Evolutionary conservation across 768 basidiomycete genomes (phyloP).

Genomic region (Naganishia kalamii): DNA sequence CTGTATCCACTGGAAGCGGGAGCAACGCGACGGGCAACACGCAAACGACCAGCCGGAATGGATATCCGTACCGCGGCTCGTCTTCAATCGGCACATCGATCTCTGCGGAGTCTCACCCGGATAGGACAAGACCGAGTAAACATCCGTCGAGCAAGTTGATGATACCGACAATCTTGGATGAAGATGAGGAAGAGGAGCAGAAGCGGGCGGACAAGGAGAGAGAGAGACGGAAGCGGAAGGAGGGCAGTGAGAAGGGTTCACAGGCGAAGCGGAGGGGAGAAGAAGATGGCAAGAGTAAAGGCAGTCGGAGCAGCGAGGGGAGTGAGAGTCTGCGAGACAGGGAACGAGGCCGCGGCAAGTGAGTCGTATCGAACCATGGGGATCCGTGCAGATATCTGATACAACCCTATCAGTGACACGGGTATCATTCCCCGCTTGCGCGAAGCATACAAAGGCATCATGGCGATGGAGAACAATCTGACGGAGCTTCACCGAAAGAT

Average conservation of each 20-base stretch:
- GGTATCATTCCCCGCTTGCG: slow-evolving; percentile 49
- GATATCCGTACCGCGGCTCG: slow-evolving; percentile 9
- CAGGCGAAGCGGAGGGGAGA: slow-evolving; percentile 25
- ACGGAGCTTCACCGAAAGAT: slow-evolving; percentile 70
- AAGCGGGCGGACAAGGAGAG: slow-evolving; percentile 21
- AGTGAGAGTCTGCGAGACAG: slow-evolving; percentile 47
- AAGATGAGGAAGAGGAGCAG: neutral
- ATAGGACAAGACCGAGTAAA: slow-evolving; percentile 14
- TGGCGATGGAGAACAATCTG: slow-evolving; percentile 68
- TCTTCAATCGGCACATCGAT: slow-evolving; percentile 1
- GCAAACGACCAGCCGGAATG: neutral
- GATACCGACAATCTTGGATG: neutral
- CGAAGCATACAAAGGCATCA: slow-evolving; percentile 67
- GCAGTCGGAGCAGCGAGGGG: slow-evolving; percentile 44
- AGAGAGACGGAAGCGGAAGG: slow-evolving; percentile 42
- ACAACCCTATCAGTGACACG: slow-evolving; percentile 49
- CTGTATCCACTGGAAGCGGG: slow-evolving; percentile 43
- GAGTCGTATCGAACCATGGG: slow-evolving; percentile 20
- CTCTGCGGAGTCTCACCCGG: slow-evolving; percentile 13
- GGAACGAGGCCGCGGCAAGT: slow-evolving; percentile 47
- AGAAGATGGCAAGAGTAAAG: slow-evolving; percentile 33
- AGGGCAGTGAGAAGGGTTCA: slow-evolving; percentile 44
- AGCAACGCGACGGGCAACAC: neutral
- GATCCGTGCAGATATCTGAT: neutral
- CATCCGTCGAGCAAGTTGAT: neutral